Conservation (phyloP, 2,329 filamentous ascomycete species). For the Verruconis gallopava region DNA sequence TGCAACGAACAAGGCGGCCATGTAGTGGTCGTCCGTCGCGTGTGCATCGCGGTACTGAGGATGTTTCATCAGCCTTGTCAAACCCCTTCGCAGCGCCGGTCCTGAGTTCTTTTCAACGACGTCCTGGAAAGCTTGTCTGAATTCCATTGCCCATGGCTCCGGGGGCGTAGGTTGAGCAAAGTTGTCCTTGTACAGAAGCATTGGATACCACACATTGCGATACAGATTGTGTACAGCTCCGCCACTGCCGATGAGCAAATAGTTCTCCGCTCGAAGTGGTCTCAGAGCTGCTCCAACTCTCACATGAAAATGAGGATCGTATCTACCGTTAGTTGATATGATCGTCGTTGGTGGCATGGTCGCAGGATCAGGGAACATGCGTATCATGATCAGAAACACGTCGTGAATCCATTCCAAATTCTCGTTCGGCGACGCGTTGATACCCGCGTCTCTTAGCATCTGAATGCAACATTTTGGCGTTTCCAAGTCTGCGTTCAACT, state of each 20-base stretch:
- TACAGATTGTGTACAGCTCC: slow-evolving; percentile 60
- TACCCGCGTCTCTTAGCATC: slow-evolving; percentile 38
- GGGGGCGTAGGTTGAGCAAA: slow-evolving; percentile 48
- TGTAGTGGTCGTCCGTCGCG: slow-evolving; percentile 58
- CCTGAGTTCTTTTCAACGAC: slow-evolving; percentile 42
- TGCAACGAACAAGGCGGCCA: slow-evolving; percentile 51
- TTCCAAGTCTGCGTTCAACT: slow-evolving; percentile 45
- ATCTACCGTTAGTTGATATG: slow-evolving; percentile 41
- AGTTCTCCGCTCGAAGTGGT: slow-evolving; percentile 39
- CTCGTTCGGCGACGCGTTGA: slow-evolving; percentile 40
- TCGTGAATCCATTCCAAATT: slow-evolving; percentile 62
- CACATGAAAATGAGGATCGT: slow-evolving; percentile 44
- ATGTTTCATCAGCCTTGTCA: slow-evolving; percentile 55
- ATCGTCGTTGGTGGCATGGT: slow-evolving; percentile 54
- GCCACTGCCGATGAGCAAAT: slow-evolving; percentile 45
- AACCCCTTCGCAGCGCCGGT: slow-evolving; percentile 38
- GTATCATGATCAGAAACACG: slow-evolving; percentile 53
- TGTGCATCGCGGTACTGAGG: slow-evolving; percentile 53
- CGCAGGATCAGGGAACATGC: slow-evolving; percentile 48
- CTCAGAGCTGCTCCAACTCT: slow-evolving; percentile 45
- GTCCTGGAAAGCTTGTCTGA: slow-evolving; percentile 52
- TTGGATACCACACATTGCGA: slow-evolving; percentile 51
- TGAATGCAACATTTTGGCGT: slow-evolving; percentile 38
- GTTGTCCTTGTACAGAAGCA: slow-evolving; percentile 50
- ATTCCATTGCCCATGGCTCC: slow-evolving; percentile 48